Conservation (phyloP, 192 early-diverging fungal species). For the Entomortierella parvispora region DNA sequence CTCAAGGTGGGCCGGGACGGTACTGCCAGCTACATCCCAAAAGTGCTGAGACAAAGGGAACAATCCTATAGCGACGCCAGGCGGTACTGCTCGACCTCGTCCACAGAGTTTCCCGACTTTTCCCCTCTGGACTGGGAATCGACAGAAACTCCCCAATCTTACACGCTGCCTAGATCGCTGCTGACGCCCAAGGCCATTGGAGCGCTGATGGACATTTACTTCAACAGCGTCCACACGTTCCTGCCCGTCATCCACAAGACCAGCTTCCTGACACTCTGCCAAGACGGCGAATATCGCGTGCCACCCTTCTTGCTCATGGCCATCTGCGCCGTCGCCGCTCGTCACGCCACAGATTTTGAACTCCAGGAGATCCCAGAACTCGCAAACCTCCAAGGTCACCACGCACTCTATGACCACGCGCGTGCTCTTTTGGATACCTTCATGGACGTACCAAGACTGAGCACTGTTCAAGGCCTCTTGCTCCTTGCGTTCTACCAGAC, state of each 20-base stretch:
- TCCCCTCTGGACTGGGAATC: constrained; percentile 34
- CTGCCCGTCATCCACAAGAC: constrained; percentile 66
- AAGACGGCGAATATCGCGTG: constrained; percentile 45
- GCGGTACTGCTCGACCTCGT: constrained; percentile 15
- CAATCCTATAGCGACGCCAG: constrained; percentile 41
- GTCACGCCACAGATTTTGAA: constrained; percentile 50
- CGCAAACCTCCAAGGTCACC: constrained; percentile 36
- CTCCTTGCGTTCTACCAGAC: constrained; percentile 63
- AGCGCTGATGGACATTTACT: constrained; percentile 59
- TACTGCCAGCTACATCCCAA: constrained; percentile 35
- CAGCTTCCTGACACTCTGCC: constrained; percentile 55
- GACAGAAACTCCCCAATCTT: constrained; percentile 20
- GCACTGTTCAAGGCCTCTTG: constrained; percentile 63
- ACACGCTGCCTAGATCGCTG: constrained; percentile 35
- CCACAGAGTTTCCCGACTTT: constrained; percentile 21
- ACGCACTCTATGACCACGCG: constrained; percentile 41
- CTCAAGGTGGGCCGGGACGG: constrained; percentile 43
- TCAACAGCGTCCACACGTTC: constrained; percentile 65
- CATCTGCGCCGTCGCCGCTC: constrained; percentile 61
- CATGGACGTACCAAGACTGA: constrained; percentile 60
- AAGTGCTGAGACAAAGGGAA: constrained; percentile 29
- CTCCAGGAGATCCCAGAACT: constrained; percentile 46
- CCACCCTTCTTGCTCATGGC: constrained; percentile 64
- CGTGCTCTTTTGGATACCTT: constrained; percentile 56
- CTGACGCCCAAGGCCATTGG: constrained; percentile 42